These are phyloP conservation scores for Penicillium sp. DNA, from an alignment of 2,329 filamentous ascomycete species.

Conservation along the genomic window DNA sequence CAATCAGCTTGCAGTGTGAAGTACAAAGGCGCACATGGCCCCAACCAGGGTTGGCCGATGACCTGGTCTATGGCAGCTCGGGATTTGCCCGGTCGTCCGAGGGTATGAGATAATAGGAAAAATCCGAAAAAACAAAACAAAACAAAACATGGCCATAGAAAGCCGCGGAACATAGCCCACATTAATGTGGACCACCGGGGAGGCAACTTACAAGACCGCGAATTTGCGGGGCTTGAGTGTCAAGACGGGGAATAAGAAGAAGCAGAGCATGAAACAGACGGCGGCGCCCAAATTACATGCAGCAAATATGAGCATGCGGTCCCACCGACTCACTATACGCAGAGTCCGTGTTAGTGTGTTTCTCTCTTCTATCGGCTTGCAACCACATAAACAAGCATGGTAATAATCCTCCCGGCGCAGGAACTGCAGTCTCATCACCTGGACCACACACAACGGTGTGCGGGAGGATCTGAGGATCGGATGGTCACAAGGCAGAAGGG, in stretches of 20 bases:
- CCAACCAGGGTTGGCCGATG: conserved; percentile 19
- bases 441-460: conserved; percentile 17
- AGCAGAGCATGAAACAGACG: conserved; percentile 87
- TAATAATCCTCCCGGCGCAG: conserved; percentile 31
- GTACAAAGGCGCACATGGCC: conserved; percentile 19
- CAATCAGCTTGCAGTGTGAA: conserved; percentile 9
- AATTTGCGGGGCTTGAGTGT: conserved; percentile 85
- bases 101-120: neutral
- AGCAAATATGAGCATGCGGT: conserved; percentile 86
- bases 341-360: conserved; percentile 14
- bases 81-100: conserved; percentile 11
- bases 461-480: conserved; percentile 6
- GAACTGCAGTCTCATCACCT: conserved; percentile 38
- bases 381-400: conserved; percentile 18
- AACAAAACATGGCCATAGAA: neutral
- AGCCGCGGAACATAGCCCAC: neutral
- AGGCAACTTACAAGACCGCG: conserved; percentile 81
- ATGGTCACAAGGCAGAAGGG: conserved; percentile 19
- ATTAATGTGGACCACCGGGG: conserved; percentile 3
- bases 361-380: conserved; percentile 17
- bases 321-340: conserved; percentile 87
- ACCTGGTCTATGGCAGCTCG: conserved; percentile 19
- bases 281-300: conserved; percentile 86
- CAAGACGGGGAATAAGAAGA: conserved; percentile 82
- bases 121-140: too few species aligned